Conservation (phyloP, 202 grass and related monocot species). For the Schoenoplectus triqueter region DNA sequence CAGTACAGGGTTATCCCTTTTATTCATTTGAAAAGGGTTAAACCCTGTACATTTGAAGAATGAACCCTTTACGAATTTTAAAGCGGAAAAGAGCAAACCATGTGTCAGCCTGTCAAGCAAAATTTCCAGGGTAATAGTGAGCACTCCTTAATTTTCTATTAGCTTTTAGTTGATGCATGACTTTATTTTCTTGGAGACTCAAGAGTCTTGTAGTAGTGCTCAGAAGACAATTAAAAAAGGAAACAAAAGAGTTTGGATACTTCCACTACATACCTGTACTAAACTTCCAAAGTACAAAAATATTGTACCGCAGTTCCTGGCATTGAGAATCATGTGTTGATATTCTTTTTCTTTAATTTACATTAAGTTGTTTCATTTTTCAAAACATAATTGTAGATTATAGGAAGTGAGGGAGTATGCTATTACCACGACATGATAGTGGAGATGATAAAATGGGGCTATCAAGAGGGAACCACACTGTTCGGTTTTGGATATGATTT, state of each 20-base stretch:
- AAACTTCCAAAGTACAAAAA: background rate
- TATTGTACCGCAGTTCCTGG: background rate
- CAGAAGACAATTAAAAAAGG: conserved; percentile 4
- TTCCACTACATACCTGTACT: background rate
- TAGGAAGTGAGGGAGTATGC: conserved; percentile 70
- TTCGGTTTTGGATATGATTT: conserved; percentile 99
- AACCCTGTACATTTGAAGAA: background rate
- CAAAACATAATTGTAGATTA: conserved; percentile 55
- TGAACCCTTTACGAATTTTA: background rate
- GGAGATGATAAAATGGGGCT: conserved; percentile 96
- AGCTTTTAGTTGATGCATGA: background rate
- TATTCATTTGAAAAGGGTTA: background rate
- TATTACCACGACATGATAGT: conserved; percentile 99
- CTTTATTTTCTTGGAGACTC: background rate
- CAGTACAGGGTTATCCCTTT: background rate
- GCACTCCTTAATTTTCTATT: background rate
- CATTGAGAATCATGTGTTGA: background rate
- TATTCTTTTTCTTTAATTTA: background rate
- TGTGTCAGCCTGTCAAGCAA: background rate
- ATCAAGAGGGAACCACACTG: conserved; percentile 90
- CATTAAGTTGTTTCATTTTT: conserved; percentile 21
- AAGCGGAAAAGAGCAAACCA: background rate
- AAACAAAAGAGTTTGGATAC: background rate
- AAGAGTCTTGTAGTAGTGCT: background rate
- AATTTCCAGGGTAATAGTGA: background rate